These are phyloP conservation scores for Gloeophyllum trabeum DNA, from an alignment of 768 basidiomycete species.

Conservation along the genomic window DNA sequence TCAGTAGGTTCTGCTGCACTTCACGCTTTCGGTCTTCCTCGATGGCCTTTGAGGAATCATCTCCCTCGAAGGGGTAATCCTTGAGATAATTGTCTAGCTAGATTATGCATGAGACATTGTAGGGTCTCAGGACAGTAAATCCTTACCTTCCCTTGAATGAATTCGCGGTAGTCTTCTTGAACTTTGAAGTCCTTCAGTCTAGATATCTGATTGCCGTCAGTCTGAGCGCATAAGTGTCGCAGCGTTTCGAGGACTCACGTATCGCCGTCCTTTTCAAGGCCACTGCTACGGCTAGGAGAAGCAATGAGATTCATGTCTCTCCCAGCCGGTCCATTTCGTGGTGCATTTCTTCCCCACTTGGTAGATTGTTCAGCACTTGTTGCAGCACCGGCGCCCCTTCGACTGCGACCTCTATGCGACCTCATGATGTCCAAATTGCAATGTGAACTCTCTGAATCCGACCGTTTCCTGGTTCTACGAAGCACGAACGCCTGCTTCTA, in stretches of 20 bases:
- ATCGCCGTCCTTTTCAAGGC: slow-evolving; percentile 64
- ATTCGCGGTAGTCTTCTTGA: slow-evolving; percentile 59
- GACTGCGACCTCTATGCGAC: no score
- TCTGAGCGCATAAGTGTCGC: background rate
- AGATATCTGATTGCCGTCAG: slow-evolving; percentile 22
- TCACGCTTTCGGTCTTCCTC: slow-evolving; percentile 26
- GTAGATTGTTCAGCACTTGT: no score
- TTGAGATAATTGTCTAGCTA: slow-evolving; percentile 42
- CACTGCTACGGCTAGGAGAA: slow-evolving; percentile 69
- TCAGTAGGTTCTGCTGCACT: slow-evolving; percentile 56
- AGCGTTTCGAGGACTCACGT: slow-evolving; percentile 35
- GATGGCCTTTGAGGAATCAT: slow-evolving; percentile 2
- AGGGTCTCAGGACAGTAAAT: background rate
- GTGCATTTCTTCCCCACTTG: no score
- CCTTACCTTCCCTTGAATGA: slow-evolving; percentile 53
- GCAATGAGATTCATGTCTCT: slow-evolving; percentile 56
- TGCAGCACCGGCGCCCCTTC: no score
- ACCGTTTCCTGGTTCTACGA: no score
- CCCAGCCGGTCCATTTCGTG: no score
- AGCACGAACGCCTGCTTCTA: no score
- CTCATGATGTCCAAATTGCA: no score
- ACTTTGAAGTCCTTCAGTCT: slow-evolving; percentile 49
- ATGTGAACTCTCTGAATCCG: no score
- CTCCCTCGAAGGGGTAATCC: slow-evolving; percentile 21
- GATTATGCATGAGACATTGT: background rate